phyloP scores from a whole-genome alignment of 2,329 filamentous ascomycete species.

The Proliferodiscus dingleyae region DNA sequence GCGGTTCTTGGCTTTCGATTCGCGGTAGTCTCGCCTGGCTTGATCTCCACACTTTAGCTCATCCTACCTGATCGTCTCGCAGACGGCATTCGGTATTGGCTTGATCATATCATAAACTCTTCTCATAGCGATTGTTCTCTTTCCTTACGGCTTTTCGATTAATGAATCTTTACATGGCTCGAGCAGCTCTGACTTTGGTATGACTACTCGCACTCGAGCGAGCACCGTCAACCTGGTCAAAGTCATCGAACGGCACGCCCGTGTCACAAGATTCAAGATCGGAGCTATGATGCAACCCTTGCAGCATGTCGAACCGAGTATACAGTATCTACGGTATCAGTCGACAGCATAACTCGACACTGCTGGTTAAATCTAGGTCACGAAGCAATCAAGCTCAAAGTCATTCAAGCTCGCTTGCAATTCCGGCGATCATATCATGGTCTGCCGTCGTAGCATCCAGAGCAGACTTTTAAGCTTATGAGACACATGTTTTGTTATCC shows the following conservation, averaged over 20 bases:
- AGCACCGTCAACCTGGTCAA: constrained; percentile 21
- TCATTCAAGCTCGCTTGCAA: constrained; percentile 29
- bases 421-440: constrained; percentile 10
- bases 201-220: constrained; percentile 26
- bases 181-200: constrained; percentile 28
- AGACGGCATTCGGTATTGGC: constrained; percentile 22
- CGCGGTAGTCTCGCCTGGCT: constrained; percentile 26
- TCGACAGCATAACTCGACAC: constrained; percentile 17
- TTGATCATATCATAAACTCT: constrained; percentile 26
- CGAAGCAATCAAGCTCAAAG: constrained; percentile 23
- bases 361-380: constrained; percentile 21
- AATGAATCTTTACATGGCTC: constrained; percentile 32
- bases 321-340: constrained; percentile 18
- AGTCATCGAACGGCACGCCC: constrained; percentile 34
- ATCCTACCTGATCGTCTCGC: constrained; percentile 23
- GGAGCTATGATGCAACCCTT: constrained; percentile 21
- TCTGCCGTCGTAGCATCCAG: constrained; percentile 22
- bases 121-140: constrained; percentile 31
- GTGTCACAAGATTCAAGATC: constrained; percentile 29
- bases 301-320: constrained; percentile 9
- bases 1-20: constrained; percentile 24
- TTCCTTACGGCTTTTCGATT: constrained; percentile 28
- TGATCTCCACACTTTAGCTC: constrained; percentile 25
- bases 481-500: constrained; percentile 23
- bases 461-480: constrained; percentile 26